Base-by-base conservation (phyloP, 106 monocot genomes). In the Hemerocallis citrina region DNA sequence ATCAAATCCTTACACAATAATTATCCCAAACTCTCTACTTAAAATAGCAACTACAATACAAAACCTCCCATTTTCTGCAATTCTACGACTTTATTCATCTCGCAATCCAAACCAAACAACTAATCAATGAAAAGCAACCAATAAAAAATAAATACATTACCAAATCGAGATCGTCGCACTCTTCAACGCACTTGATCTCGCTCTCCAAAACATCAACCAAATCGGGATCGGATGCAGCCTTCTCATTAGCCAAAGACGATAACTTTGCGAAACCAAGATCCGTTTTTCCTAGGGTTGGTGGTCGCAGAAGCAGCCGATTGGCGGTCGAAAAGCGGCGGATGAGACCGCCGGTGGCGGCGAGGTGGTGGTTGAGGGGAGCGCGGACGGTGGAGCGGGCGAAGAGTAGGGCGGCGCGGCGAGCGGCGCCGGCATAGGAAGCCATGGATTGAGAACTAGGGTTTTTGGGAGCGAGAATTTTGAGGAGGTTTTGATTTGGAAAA, bases 171-270 rank as follows among this genome's bases (percentile, higher is more conserved):
- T 89, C 78, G 68, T 84, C 89, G 68, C 63, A 81, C 37, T 89
- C 89, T 62, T 75, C 74, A 19, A 84, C 77, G 34, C 81, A 89
- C 72, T 89, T 84, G 63, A 89, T 89, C 80, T 89, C 89, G 17
- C 55, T 47, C 5, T 89, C 89, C 43, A 89, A 60, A 12, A 89
- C 74, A 10, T 71, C 61, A 22, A 89, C 72, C 23, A 89, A 72
- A 14, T 67, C 62, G n/a, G 57, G 34, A 33, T 80, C 83, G n/a
- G 61, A 41, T 20, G 61, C 20, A 3, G 67, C 52, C 63, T 63
- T 68, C 59, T 55, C 22, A 30, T 49, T 37, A 15, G 34, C 49
- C 42, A 59, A 34, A n/a, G 71, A 72, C 8, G 77, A 78, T 15
- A 62, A 72, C 22, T 23, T 13, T 19, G 63, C 40, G 43, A 65